Conservation (phyloP, 495 filamentous ascomycete genomes). For the Hypoxylon subgilvum region DNA sequence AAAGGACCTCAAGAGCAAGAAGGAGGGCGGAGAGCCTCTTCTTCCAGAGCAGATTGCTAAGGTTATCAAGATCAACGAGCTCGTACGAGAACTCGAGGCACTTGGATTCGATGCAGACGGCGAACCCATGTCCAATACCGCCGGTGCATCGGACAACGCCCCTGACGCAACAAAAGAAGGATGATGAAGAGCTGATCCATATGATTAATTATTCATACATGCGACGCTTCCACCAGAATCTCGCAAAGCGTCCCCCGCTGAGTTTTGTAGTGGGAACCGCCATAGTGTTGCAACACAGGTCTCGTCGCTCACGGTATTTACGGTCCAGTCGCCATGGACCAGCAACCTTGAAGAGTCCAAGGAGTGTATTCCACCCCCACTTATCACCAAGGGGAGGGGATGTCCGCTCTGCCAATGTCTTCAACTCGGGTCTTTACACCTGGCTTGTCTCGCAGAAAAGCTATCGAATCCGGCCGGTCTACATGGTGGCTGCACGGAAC, state of each 20-base stretch:
- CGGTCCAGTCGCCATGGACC: no score
- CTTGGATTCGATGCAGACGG: conserved; percentile 79
- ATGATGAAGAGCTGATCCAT: not conserved
- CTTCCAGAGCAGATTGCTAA: conserved; percentile 97
- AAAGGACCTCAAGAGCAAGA: conserved; percentile 86
- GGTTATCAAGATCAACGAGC: conserved; percentile 93
- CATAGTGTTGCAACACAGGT: not conserved
- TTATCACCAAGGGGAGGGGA: no score
- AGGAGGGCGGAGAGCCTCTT: conserved; percentile 79
- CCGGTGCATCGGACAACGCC: not conserved
- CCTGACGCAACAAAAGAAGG: conserved; percentile 23
- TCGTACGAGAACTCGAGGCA: conserved; percentile 84
- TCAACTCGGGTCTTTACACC: no score
- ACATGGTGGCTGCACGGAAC: no score
- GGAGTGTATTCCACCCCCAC: no score
- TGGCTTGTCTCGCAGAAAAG: no score
- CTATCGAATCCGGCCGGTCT: no score
- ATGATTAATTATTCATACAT: not conserved
- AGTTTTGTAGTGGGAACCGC: not conserved
- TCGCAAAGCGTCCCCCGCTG: not conserved
- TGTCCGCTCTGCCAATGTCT: no score
- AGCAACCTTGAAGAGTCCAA: no score
- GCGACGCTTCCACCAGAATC: not conserved
- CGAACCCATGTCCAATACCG: conserved; percentile 46
- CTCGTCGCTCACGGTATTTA: no score